phyloP scores from a whole-genome alignment of 306 rosid genomes.

The Lotus japonicus region DNA sequence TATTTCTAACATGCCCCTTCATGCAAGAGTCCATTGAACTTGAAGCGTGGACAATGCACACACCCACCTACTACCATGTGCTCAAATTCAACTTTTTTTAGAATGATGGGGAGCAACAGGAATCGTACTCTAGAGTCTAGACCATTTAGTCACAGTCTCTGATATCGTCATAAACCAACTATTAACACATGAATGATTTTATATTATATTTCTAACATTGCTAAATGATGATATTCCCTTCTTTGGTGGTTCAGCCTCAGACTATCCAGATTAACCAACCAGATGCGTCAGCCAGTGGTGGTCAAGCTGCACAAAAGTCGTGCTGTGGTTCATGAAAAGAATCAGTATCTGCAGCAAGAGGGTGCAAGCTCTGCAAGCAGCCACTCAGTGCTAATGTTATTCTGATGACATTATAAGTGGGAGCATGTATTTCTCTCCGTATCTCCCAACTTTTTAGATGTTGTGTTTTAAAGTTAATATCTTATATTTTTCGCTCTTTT shows the following conservation, averaged over 20 bases:
- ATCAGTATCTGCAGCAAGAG: not conserved
- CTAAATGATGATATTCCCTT: conserved; percentile 14
- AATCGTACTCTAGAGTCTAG: no score
- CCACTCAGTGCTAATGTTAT: conserved; percentile 21
- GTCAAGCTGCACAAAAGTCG: conserved; percentile 54
- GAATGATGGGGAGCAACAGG: no score
- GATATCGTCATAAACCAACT: no score
- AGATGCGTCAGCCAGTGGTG: conserved; percentile 35
- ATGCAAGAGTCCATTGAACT: no score
- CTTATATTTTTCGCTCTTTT: conserved; percentile 4
- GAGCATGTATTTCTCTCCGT: conserved; percentile 28
- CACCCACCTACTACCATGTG: no score
- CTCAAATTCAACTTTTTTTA: no score
- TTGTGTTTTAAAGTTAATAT: conserved; percentile 25
- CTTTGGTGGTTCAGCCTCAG: conserved; percentile 49
- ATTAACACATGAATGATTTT: no score
- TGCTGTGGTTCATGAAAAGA: conserved; percentile 60
- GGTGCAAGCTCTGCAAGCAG: conserved; percentile 24
- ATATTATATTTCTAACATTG: no score
- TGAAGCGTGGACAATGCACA: no score
- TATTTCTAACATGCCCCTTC: no score
- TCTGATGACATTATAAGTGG: conserved; percentile 23
- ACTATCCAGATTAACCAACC: conserved; percentile 60
- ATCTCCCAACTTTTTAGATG: conserved; percentile 24
- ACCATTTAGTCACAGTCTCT: no score